phyloP scores from a whole-genome alignment of 495 filamentous ascomycete species.

The Glutinoglossum americanum region DNA sequence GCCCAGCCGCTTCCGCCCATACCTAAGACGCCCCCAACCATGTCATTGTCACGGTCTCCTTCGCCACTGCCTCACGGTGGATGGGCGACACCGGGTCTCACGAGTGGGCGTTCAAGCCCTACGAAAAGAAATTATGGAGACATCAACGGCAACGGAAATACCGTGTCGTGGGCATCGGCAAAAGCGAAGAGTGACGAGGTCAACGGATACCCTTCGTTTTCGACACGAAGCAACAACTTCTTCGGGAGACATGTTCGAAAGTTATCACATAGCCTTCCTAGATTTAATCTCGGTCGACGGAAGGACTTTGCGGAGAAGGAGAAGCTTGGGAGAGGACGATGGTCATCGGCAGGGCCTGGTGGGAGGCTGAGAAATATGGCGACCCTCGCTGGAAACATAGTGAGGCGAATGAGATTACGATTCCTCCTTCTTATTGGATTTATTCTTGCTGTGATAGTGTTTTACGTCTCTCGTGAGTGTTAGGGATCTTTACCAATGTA shows the following conservation, averaged over 20 bases:
- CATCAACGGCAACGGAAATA: conserved; percentile 25
- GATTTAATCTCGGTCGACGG: conserved; percentile 29
- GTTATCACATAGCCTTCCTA: conserved; percentile 50
- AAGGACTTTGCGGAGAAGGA: conserved; percentile 52
- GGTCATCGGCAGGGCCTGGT: conserved; percentile 15
- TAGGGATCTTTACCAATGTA: background rate
- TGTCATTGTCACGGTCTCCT: conserved; percentile 72
- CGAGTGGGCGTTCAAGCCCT: conserved; percentile 50
- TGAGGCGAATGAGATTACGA: conserved; percentile 35
- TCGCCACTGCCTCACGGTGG: conserved; percentile 62
- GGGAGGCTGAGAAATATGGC: conserved; percentile 14
- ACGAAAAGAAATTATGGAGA: conserved; percentile 21
- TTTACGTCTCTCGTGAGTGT: conserved; percentile 45
- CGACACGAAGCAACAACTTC: conserved; percentile 59
- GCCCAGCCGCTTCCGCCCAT: conserved; percentile 3
- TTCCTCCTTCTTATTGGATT: conserved; percentile 34
- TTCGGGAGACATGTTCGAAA: conserved; percentile 57
- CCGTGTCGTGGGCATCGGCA: conserved; percentile 57
- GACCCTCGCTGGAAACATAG: conserved; percentile 19
- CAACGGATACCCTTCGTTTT: conserved; percentile 61
- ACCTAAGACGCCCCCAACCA: conserved; percentile 20
- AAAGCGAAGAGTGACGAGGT: conserved; percentile 60
- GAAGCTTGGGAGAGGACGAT: conserved; percentile 35
- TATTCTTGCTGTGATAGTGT: conserved; percentile 40
- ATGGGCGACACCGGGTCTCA: conserved; percentile 71